Percentiles rank a stretch among this genome's conserved stretches.
These are phyloP conservation scores for Trebouxia sp. DNA, from an alignment of 139 green algal genomes.

Conservation along the genomic window DNA sequence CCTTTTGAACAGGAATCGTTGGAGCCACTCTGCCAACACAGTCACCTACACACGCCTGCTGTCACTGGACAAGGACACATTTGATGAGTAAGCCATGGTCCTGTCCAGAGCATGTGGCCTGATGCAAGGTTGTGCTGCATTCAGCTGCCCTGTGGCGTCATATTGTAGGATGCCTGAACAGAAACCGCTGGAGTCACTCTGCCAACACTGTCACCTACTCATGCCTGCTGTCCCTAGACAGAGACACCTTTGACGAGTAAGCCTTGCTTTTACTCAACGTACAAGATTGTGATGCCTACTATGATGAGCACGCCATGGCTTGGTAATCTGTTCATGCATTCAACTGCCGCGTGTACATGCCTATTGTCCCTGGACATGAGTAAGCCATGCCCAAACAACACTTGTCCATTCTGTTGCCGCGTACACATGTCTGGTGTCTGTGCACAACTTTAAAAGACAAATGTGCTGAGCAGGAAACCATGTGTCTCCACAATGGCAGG, in stretches of 20 bases:
- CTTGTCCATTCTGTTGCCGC: too few relatives aligned
- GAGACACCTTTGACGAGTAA: constrained; percentile 1
- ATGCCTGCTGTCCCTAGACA: neutral
- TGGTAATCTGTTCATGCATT: too few relatives aligned
- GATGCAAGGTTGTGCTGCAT: neutral
- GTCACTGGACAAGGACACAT: neutral
- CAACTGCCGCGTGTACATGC: too few relatives aligned
- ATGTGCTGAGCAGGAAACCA: neutral
- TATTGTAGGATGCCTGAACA: too few relatives aligned
- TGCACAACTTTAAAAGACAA: neutral
- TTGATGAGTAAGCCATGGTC: neutral
- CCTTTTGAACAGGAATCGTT: constrained; percentile 6
- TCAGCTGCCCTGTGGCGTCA: too few relatives aligned
- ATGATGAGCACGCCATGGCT: too few relatives aligned
- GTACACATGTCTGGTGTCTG: too few relatives aligned
- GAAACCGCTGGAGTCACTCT: neutral
- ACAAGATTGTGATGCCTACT: too few relatives aligned
- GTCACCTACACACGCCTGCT: constrained; percentile 24
- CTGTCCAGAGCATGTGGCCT: neutral
- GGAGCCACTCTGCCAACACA: constrained; percentile 24
- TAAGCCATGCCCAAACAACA: neutral
- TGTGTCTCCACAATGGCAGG: neutral
- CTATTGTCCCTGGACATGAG: neutral
- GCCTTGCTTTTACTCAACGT: too few relatives aligned
- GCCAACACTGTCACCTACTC: neutral